Base-by-base conservation (phyloP, 805 yeast genomes). In the Candida odintsovae region DNA sequence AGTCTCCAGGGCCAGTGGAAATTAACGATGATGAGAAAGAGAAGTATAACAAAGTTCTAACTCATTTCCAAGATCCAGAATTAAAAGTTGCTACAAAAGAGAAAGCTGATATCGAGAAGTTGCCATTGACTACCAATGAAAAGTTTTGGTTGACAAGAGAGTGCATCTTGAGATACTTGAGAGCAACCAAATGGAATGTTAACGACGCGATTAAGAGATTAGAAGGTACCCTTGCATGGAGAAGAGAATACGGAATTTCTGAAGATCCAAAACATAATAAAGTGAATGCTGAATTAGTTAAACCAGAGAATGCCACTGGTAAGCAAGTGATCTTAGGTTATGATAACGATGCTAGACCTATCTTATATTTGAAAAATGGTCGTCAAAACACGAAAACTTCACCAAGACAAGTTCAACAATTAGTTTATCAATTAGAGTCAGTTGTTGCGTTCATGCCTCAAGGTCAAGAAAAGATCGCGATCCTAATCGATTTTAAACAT, bases 401-500 rank as follows among this genome's bases (percentile, higher is more conserved):
- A 1, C 84, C 81, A 51, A 77, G 92, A 56, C 99, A 94, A 63
- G 97, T 94, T n/a, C 95, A 94, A 66, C 97, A 90, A 63, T 72
- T 94, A 63, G 98, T 94, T 7, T 92, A 75, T 69, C 85, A 85
- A 90, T 73, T 94, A 45, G 99, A 94, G 66, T 76, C 90, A 49
- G 96, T 86, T 38, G 90, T 92, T 47, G 95, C 90, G 65, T 87
- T 78, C 65, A 92, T 94, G 97, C 97, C 97, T 1, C 76, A 89
- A 0, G 98, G 98, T 20, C 99, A 94, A 67, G 99, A 92, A 62
- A 84, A 95, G 12, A 71, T 94, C 45, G 96, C 98, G 1, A 69
- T 94, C 44, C 71, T 95, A 52, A 92, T 94, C 53, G 99, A 94
- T 66, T 92, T 94, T 68, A 88, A 92, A 66, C 82, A 86, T 18